These are phyloP conservation scores for Colletotrichum cordylinicola DNA, from an alignment of 2,329 filamentous ascomycete genomes.

Conservation along the genomic window DNA sequence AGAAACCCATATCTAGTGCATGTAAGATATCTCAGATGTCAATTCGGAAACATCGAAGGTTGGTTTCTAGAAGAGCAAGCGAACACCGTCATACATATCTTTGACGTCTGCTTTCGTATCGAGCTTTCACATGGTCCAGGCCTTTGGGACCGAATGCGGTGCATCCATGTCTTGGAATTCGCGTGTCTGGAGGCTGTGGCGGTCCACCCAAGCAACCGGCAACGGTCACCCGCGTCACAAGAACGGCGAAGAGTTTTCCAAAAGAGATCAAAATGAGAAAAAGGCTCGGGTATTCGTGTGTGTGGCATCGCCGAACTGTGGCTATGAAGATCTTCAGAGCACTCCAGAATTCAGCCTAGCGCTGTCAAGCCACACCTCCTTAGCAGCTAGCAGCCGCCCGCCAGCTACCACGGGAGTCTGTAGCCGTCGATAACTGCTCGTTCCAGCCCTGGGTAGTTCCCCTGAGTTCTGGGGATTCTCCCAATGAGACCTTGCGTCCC, in stretches of 20 bases:
- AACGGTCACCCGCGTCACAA: not conserved
- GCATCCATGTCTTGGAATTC: not conserved
- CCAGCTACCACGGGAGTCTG: not conserved
- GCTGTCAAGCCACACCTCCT: not conserved
- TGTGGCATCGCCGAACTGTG: not conserved
- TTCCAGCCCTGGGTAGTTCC: not conserved
- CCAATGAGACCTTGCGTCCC: not conserved
- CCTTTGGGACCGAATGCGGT: not conserved
- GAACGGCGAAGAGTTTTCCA: not conserved
- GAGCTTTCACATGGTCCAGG: not conserved
- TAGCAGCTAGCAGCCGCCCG: not conserved
- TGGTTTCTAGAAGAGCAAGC: not conserved
- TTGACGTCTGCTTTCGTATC: not conserved
- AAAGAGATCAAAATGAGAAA: not conserved
- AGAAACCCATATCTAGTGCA: not conserved
- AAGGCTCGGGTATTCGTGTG: not conserved
- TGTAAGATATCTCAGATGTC: not conserved
- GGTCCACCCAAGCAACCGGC: not conserved
- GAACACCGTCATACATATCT: not conserved
- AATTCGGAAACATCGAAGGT: not conserved
- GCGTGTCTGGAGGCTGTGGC: not conserved
- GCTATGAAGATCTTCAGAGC: not conserved
- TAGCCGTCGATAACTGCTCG: not conserved
- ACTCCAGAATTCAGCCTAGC: not conserved
- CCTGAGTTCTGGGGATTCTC: not conserved